phyloP scores from a whole-genome alignment of 805 yeast genomes.

The Jamesozyma rosinii region DNA sequence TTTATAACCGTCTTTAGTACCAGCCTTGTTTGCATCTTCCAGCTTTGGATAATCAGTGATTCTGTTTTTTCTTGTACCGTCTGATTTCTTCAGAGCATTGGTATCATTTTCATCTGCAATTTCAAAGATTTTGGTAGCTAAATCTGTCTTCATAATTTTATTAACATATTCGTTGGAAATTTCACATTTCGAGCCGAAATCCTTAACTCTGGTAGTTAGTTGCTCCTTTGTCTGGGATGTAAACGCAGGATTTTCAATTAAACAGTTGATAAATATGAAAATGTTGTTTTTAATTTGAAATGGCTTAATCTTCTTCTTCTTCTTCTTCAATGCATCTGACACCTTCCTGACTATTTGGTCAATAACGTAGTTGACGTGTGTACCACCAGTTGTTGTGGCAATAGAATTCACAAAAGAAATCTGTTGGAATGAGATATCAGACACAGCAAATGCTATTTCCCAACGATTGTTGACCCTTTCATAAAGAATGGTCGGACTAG shows the following conservation, averaged over 20 bases:
- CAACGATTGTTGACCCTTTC: conserved; percentile 79
- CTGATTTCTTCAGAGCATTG: conserved; percentile 76
- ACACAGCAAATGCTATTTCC: conserved; percentile 92
- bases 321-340: conserved; percentile 59
- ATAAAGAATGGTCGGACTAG: conserved; percentile 56
- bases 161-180: conserved; percentile 69
- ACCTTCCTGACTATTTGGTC: conserved; percentile 78
- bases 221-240: conserved; percentile 97
- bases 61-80: conserved; percentile 76
- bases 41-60: conserved; percentile 82
- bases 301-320: conserved; percentile 71
- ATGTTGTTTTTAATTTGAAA: conserved; percentile 83
- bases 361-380: conserved; percentile 79
- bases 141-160: conserved; percentile 64
- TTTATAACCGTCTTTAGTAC: conserved; percentile 82
- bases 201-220: conserved; percentile 76
- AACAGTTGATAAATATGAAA: conserved; percentile 83
- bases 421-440: conserved; percentile 84
- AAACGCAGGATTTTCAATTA: conserved; percentile 93
- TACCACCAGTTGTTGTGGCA: conserved; percentile 95
- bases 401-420: conserved; percentile 95
- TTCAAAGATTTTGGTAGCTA: conserved; percentile 58
- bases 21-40: conserved; percentile 94
- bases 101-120: conserved; percentile 86
- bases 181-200: conserved; percentile 81